Conservation (phyloP, 164 flowering plant genomes). For the Stephania cephalantha region DNA sequence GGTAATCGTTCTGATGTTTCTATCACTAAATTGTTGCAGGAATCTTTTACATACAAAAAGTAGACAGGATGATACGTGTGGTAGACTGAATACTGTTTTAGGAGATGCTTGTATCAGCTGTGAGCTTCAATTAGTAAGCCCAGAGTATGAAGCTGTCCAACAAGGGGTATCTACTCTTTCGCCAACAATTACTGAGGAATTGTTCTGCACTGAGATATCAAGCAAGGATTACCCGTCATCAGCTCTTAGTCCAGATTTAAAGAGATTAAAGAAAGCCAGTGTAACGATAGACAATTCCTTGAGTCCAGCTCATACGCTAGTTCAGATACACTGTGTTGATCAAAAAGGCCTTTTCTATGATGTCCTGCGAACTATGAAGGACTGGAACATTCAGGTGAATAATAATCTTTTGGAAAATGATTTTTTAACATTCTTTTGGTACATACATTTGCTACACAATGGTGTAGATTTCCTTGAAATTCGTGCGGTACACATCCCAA, state of each 20-base stretch:
- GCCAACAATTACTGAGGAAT: slow-evolving; percentile 48
- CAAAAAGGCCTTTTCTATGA: slow-evolving; percentile 86
- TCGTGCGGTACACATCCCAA: too few species aligned
- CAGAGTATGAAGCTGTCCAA: slow-evolving; percentile 39
- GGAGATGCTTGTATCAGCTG: slow-evolving; percentile 67
- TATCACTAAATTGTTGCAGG: slow-evolving; percentile 28
- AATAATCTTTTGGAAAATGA: background rate
- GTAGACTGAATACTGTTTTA: slow-evolving; percentile 46
- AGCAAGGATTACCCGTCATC: slow-evolving; percentile 37
- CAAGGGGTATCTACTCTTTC: slow-evolving; percentile 47
- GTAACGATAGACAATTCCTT: slow-evolving; percentile 52
- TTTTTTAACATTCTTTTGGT: too few species aligned
- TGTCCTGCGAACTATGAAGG: slow-evolving; percentile 68
- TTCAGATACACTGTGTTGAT: slow-evolving; percentile 65
- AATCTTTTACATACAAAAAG: slow-evolving; percentile 68
- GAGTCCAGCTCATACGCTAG: slow-evolving; percentile 74
- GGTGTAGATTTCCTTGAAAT: too few species aligned
- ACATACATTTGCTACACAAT: too few species aligned
- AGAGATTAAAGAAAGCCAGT: slow-evolving; percentile 39
- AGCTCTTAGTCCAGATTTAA: slow-evolving; percentile 55
- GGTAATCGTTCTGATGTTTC: background rate
- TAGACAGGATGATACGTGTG: slow-evolving; percentile 52
- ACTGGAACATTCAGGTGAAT: slow-evolving; percentile 57
- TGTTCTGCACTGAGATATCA: slow-evolving; percentile 45
- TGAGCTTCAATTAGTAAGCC: slow-evolving; percentile 62